These are phyloP conservation scores for Pulveroboletus sp. DNA, from an alignment of 768 basidiomycete genomes.

Conservation along the genomic window DNA sequence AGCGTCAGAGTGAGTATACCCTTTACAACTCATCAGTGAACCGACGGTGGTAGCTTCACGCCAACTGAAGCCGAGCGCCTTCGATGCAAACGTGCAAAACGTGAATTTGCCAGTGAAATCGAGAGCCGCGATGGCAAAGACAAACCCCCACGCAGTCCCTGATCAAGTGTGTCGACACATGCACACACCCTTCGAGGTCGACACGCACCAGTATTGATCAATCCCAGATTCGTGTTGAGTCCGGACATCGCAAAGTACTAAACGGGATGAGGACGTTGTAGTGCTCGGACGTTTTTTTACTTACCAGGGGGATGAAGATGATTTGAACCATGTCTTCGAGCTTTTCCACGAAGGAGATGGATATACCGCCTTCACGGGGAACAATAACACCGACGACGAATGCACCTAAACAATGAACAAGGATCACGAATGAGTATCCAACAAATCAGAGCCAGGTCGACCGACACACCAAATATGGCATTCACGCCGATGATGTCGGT, in stretches of 20 bases:
- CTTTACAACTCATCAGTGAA: constrained; percentile 93
- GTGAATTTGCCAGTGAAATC: constrained; percentile 90
- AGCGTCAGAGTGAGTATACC: constrained; percentile 43
- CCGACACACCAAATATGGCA: constrained; percentile 72
- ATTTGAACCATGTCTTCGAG: constrained; percentile 92
- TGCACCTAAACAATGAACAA: constrained; percentile 43
- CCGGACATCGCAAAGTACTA: constrained; percentile 94
- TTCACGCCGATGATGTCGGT: constrained; percentile 94
- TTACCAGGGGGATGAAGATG: constrained; percentile 81
- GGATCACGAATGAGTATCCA: not conserved
- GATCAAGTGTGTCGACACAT: not conserved
- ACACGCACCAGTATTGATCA: constrained; percentile 65
- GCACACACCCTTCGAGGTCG: not conserved
- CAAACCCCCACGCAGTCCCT: constrained; percentile 86
- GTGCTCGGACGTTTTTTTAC: constrained; percentile 17
- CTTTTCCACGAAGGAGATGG: constrained; percentile 84
- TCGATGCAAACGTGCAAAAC: constrained; percentile 70
- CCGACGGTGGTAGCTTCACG: constrained; percentile 84
- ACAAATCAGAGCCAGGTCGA: not conserved
- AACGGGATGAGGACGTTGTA: not conserved
- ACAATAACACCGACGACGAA: constrained; percentile 81
- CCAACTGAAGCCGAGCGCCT: constrained; percentile 66
- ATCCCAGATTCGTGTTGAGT: constrained; percentile 82
- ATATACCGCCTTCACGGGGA: constrained; percentile 82
- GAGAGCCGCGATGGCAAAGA: constrained; percentile 66